phyloP scores from a whole-genome alignment of 2,329 filamentous ascomycete genomes.

The Clonostachys byssicola region DNA sequence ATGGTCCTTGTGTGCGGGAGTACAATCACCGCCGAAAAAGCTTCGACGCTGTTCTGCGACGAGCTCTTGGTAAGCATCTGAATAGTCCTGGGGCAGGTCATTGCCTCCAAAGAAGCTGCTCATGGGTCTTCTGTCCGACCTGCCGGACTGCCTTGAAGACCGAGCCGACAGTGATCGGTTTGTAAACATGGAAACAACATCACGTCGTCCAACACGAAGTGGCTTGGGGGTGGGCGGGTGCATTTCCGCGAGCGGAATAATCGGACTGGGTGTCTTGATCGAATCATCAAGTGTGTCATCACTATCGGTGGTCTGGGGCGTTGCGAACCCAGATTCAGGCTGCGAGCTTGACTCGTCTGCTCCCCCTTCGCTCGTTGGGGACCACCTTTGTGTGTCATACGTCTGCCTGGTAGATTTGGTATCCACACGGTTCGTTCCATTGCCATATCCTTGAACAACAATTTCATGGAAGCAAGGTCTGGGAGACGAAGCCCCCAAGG shows the following conservation, averaged over 20 bases:
- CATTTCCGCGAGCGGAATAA: constrained; percentile 5
- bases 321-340: constrained; percentile 3
- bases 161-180: constrained; percentile 1
- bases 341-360: constrained; percentile 2
- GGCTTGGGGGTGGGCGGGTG: constrained; percentile 5
- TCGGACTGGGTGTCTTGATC: constrained; percentile 13
- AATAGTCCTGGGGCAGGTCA: background rate
- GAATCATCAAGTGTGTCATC: constrained; percentile 15
- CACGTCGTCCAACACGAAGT: constrained; percentile 14
- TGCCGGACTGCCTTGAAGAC: constrained; percentile 7
- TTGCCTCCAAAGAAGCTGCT: background rate
- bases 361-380: background rate
- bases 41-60: background rate
- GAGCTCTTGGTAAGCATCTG: background rate
- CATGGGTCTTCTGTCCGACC: constrained; percentile 4
- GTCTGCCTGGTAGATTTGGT: constrained; percentile 1
- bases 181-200: constrained; percentile 16
- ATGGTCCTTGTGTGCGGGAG: background rate
- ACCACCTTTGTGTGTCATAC: background rate
- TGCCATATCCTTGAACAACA: constrained; percentile 48
- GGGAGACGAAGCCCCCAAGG: constrained; percentile 6
- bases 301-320: constrained; percentile 18
- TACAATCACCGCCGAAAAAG: background rate
- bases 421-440: constrained; percentile 37
- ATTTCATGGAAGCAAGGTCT: constrained; percentile 41